Conservation (phyloP, 805 yeast genomes). For the Nematodospora valgi region DNA sequence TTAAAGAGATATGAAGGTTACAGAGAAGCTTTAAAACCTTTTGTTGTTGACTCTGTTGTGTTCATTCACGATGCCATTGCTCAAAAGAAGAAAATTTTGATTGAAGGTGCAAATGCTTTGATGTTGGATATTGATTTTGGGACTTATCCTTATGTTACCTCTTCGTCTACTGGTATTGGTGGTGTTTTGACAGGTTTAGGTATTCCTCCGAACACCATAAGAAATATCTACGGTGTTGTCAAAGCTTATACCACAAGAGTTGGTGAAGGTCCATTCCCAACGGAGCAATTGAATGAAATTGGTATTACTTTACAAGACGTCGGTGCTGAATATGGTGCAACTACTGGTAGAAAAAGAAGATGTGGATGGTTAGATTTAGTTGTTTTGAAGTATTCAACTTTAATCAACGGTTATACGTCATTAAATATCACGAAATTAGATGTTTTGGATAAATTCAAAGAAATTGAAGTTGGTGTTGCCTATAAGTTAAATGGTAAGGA, state of each 20-base stretch:
- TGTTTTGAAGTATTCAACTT: slow-evolving; percentile 84
- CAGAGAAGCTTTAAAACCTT: slow-evolving; percentile 76
- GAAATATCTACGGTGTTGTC: slow-evolving; percentile 88
- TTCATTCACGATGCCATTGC: slow-evolving; percentile 77
- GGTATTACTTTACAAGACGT: slow-evolving; percentile 87
- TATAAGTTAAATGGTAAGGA: slow-evolving; percentile 77
- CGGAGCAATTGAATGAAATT: slow-evolving; percentile 84
- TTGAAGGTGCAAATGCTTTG: slow-evolving; percentile 98
- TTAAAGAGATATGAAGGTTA: slow-evolving; percentile 70
- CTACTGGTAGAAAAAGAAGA: slow-evolving; percentile 98
- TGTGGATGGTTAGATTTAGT: slow-evolving; percentile 99
- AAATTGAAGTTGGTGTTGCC: slow-evolving; percentile 82
- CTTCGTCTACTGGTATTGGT: slow-evolving; percentile 94
- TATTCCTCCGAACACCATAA: slow-evolving; percentile 82
- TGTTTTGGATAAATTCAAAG: slow-evolving; percentile 85
- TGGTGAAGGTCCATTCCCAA: slow-evolving; percentile 99
- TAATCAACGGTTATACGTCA: slow-evolving; percentile 92
- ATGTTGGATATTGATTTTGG: slow-evolving; percentile 98
- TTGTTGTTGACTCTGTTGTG: slow-evolving; percentile 88
- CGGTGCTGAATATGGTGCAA: slow-evolving; percentile 96
- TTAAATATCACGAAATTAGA: slow-evolving; percentile 94
- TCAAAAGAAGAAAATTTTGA: slow-evolving; percentile 78
- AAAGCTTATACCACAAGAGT: slow-evolving; percentile 99
- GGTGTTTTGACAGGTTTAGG: slow-evolving; percentile 98
- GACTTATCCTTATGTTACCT: slow-evolving; percentile 96